Base-by-base conservation (phyloP, 306 rosid genomes). In the Mimosa pudica region DNA sequence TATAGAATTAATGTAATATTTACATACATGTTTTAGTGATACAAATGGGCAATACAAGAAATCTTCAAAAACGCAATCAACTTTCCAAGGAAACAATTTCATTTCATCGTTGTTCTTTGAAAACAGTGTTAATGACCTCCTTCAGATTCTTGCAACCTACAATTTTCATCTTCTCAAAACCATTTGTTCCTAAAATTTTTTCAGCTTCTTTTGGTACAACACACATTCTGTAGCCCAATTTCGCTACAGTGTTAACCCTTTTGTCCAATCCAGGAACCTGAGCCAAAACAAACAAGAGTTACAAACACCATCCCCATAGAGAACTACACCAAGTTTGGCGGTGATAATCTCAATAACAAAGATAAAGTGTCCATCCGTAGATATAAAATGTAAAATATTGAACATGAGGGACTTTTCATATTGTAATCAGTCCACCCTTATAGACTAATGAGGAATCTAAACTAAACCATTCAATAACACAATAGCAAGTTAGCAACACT, bases 241-340 rank as follows among this genome's bases (percentile, higher is more conserved):
- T 91, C 0, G 90, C 93, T 79, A 93, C 65, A 2, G 93, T 88
- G 69, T 86, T 60, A 30, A 95, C 77, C 84, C 99, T 91, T 89
- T 87, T 95, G 46, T 95, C 99, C 87, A 91, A 89, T 79, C 91
- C 83, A 74, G 97, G 84, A 55, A 95, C 98, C 98, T 94, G 86
- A 42, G 48, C 76, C 51, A 63, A 65, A 46, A 83, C 41, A 69
- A 62, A 72, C 76, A 36, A 69, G 55, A 58, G 4, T 60, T 47
- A 20, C 72, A 47, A 72, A 74, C 6, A 18, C 0, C 18, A 63
- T 16, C 46, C 61, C 12, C 48, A 68, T 47, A 30, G 8, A 60
- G 38, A 60, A 24, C 13, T 18, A 20, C 20, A 60, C 7, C 12
- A 60, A 60, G 36, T 10, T 61, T 10, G 4, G 41, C 10, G 8